Base-by-base conservation (phyloP, 2,329 filamentous ascomycete genomes). In the Epichloe scottii region DNA sequence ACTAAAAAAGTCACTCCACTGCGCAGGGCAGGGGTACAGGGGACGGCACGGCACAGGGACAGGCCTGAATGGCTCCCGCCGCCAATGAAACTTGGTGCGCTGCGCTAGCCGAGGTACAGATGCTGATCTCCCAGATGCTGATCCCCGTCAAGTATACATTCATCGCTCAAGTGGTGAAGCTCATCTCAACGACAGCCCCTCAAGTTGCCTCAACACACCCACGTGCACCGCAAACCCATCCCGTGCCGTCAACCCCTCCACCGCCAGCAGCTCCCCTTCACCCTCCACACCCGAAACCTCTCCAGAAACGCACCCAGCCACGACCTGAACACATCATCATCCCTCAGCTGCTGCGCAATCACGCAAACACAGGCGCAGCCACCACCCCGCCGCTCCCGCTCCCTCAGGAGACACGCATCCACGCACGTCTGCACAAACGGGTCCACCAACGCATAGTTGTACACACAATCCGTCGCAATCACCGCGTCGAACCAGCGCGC, bases 381-480 rank as follows among this genome's bases (percentile, higher is more conserved):
- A 1, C 59, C 56, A 48, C 44, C 56, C 46, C 23, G 34, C 43
- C 19, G 34, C 23, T 34, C 56, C 44, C 49, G 56, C 33, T 21
- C 50, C 35, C 82, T 73, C 15, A 91, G 66, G 10, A 70, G 70
- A 66, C 89, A 95, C 23, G 82, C 75, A 55, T 94, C 86, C 5
- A 74, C 79, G 63, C 87, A 95, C 0, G 88, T 86, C 59, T 84
- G 78, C n/a, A 93, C 86, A 46, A 97, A 79, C 0, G 90, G 89
- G 42, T 78, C 71, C 23, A 97, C 79, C 3, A 97, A 77, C 2
- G 85, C 79, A 57, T 95, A 87, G 67, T 97, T 98, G 72, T 94
- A 98, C 58, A 98, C 85, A 66, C 90, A 96, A 66, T 98, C 93
- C 62, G 89, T 95, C 4, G 89, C 89, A 37, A 97, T 65, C 11